These are phyloP conservation scores for Coniochaeta sp. DNA, from an alignment of 2,329 filamentous ascomycete species.

Conservation along the genomic window DNA sequence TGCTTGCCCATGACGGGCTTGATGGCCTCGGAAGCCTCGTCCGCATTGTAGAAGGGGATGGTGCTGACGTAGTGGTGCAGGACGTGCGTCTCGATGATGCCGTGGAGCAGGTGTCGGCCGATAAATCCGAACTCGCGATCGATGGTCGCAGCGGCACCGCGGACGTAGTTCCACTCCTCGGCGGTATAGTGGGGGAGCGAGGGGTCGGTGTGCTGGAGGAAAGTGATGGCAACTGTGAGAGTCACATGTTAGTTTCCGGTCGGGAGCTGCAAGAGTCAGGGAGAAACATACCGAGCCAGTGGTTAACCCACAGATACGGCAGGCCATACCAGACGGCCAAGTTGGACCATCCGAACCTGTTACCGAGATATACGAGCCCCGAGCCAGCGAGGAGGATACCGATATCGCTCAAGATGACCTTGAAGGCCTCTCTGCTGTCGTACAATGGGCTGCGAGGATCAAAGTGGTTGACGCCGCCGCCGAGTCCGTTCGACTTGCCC, in stretches of 20 bases:
- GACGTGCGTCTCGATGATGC: constrained; percentile 96
- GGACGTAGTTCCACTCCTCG: constrained; percentile 84
- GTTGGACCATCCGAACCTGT: constrained; percentile 77
- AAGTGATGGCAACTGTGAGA: constrained; percentile 65
- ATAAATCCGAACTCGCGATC: constrained; percentile 97
- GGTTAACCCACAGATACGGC: constrained; percentile 96
- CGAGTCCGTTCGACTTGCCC: constrained; percentile 80
- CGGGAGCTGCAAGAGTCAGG: neutral
- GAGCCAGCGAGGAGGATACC: constrained; percentile 60
- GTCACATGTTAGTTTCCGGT: neutral
- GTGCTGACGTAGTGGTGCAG: constrained; percentile 95
- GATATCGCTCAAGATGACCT: constrained; percentile 80
- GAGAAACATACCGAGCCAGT: constrained; percentile 83
- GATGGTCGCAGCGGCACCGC: constrained; percentile 90
- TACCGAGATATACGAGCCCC: constrained; percentile 60
- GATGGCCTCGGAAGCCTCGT: constrained; percentile 91
- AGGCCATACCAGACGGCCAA: constrained; percentile 90
- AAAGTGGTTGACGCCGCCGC: constrained; percentile 90
- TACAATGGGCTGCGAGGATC: constrained; percentile 80
- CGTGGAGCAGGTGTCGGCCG: constrained; percentile 83
- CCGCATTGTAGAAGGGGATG: constrained; percentile 95
- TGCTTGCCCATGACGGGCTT: constrained; percentile 91
- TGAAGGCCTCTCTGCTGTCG: constrained; percentile 81
- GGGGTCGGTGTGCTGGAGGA: constrained; percentile 94
- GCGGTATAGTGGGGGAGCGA: constrained; percentile 86